Percentiles rank a stretch among this genome's conserved stretches.
These are phyloP conservation scores for Colletotrichum eleusines DNA, from an alignment of 2,329 filamentous ascomycete genomes.

Conservation along the genomic window DNA sequence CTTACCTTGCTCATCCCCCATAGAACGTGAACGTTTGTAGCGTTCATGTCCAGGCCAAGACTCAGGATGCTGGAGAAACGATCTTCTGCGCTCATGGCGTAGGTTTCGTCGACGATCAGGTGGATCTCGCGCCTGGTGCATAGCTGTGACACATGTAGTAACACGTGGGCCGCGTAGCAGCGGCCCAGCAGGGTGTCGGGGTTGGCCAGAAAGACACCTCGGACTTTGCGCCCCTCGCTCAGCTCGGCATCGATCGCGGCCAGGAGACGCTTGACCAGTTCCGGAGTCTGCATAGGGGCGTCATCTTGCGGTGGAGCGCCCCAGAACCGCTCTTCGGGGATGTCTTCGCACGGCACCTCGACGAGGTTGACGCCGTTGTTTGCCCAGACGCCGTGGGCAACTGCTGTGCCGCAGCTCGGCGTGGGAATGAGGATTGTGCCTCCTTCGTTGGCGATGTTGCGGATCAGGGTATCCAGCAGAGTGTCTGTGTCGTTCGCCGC, in stretches of 20 bases:
- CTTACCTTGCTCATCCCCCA: constrained; percentile 30
- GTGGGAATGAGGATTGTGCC: constrained; percentile 27
- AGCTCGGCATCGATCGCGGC: constrained; percentile 14
- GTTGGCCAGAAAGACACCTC: constrained; percentile 16
- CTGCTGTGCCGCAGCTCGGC: constrained; percentile 7
- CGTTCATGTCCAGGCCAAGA: constrained; percentile 17
- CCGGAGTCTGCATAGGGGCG: neutral
- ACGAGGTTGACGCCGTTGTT: constrained; percentile 20
- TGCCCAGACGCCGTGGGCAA: constrained; percentile 5
- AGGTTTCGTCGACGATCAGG: constrained; percentile 27
- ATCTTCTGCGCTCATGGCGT: constrained; percentile 14
- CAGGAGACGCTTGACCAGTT: constrained; percentile 10
- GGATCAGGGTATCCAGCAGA: constrained; percentile 9
- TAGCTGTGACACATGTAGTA: constrained; percentile 18
- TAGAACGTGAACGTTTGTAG: constrained; percentile 25
- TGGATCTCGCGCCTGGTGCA: constrained; percentile 25
- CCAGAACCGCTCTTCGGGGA: constrained; percentile 29
- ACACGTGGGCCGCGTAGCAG: constrained; percentile 22
- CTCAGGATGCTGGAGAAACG: constrained; percentile 26
- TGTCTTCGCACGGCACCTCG: constrained; percentile 32
- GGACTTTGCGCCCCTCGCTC: constrained; percentile 1
- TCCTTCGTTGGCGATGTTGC: constrained; percentile 15
- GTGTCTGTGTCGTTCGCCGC: neutral
- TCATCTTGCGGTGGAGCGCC: neutral
- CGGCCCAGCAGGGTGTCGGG: constrained; percentile 23